Evolutionary conservation across 2,329 filamentous ascomycete genomes (phyloP).

Genomic region (Monosporascus sp.): DNA sequence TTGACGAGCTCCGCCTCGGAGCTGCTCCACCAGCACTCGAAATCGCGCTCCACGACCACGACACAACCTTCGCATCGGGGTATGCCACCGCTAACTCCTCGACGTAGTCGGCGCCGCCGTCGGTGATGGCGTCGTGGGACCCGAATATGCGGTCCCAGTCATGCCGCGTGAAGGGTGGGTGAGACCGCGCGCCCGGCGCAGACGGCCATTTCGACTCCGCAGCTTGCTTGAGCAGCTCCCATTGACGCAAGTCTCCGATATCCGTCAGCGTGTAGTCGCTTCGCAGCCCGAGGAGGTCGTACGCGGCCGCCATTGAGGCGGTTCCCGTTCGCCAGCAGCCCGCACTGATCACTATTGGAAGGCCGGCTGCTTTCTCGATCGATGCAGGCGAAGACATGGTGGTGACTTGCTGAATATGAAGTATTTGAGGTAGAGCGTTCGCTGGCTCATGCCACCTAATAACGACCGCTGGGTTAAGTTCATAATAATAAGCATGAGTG

Average conservation of each 20-base stretch:
- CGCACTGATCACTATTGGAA: not conserved
- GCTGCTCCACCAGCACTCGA: constrained; percentile 11
- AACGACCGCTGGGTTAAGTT: too few species aligned
- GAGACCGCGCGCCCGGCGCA: not conserved
- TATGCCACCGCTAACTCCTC: constrained; percentile 7
- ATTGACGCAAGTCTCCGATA: constrained; percentile 3
- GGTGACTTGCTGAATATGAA: too few species aligned
- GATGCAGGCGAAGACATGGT: too few species aligned
- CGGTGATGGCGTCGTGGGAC: constrained; percentile 11
- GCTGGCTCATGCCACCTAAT: too few species aligned
- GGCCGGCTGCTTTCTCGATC: not conserved
- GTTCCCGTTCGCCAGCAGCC: not conserved
- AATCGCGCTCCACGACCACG: constrained; percentile 10
- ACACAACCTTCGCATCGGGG: constrained; percentile 12
- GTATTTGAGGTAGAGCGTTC: too few species aligned
- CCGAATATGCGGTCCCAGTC: constrained; percentile 9
- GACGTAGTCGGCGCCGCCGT: constrained; percentile 8
- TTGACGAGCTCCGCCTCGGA: constrained; percentile 16
- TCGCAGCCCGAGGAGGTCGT: not conserved
- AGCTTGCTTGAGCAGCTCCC: constrained; percentile 4
- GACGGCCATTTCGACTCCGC: constrained; percentile 5
- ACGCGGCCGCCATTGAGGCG: not conserved
- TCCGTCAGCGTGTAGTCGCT: not conserved
- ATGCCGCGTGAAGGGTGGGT: constrained; percentile 1
- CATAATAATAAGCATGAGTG: too few species aligned